phyloP scores from a whole-genome alignment of 2,329 filamentous ascomycete species.

The Arthrobotrys musiformis region DNA sequence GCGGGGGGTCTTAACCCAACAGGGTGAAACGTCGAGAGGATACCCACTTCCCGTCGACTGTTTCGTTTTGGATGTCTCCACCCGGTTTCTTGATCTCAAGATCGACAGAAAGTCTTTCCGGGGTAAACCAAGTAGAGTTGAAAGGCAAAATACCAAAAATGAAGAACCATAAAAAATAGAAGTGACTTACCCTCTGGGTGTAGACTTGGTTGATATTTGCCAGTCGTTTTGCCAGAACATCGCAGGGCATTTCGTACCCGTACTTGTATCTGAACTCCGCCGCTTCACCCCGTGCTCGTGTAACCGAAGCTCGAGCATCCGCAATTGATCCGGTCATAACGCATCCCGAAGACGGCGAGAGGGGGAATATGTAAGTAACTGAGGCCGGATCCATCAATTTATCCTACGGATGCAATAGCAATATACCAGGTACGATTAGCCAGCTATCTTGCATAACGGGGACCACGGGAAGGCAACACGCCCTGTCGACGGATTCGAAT shows the following conservation, averaged over 20 bases:
- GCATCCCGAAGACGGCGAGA: conserved; percentile 94
- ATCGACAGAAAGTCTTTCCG: conserved; percentile 8
- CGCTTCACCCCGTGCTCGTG: conserved; percentile 92
- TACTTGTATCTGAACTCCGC: conserved; percentile 99
- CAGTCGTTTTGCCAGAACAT: conserved; percentile 93
- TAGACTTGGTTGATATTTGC: conserved; percentile 99
- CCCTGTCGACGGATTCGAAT: conserved; percentile 45
- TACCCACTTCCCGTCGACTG: conserved; percentile 14
- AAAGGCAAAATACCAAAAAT: conserved; percentile 21
- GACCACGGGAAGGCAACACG: conserved; percentile 36
- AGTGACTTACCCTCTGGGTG: conserved; percentile 82
- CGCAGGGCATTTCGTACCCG: conserved; percentile 99
- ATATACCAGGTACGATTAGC: conserved; percentile 47
- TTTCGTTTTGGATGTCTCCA: neutral
- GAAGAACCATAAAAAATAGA: conserved; percentile 5
- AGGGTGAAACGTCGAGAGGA: neutral
- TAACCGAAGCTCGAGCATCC: conserved; percentile 91
- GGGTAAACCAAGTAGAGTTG: conserved; percentile 3
- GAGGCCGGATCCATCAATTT: conserved; percentile 98
- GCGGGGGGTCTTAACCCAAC: conserved; percentile 20
- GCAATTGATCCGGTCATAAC: conserved; percentile 99
- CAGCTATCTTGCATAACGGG: conserved; percentile 52
- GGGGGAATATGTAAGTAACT: conserved; percentile 95
- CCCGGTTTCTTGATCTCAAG: neutral
- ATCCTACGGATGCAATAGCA: conserved; percentile 71